Evolutionary conservation across 2,329 filamentous ascomycete genomes (phyloP).

Genomic region (Clonostachys rosea): DNA sequence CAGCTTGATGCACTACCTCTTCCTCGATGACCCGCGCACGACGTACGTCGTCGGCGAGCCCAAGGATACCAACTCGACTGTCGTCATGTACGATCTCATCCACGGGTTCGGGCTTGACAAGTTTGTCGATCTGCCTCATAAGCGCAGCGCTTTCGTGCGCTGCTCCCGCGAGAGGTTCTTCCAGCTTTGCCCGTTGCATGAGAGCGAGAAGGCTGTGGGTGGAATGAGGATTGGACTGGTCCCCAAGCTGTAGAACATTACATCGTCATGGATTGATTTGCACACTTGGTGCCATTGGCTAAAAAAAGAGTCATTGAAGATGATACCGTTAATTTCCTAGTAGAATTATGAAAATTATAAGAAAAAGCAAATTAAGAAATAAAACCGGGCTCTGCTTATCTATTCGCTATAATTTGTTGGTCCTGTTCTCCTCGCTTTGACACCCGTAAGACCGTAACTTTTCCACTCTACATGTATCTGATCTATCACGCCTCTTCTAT

Average conservation of each 20-base stretch:
- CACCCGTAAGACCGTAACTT: no score
- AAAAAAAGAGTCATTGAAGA: no score
- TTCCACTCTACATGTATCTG: no score
- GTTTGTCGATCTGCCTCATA: constrained; percentile 68
- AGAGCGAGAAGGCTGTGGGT: constrained; percentile 50
- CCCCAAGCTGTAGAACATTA: constrained; percentile 41
- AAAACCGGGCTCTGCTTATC: no score
- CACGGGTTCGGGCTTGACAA: constrained; percentile 70
- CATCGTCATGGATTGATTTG: neutral
- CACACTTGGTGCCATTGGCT: neutral
- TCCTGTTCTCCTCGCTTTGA: no score
- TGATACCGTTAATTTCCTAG: neutral
- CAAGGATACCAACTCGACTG: constrained; percentile 63
- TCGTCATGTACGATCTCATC: constrained; percentile 70
- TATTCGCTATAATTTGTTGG: no score
- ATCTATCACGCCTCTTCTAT: neutral
- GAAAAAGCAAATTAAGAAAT: neutral
- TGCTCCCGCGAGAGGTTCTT: constrained; percentile 67
- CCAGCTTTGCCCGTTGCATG: constrained; percentile 56
- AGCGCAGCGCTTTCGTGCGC: constrained; percentile 63
- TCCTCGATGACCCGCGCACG: constrained; percentile 56
- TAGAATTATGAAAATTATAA: neutral
- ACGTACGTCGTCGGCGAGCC: constrained; percentile 63
- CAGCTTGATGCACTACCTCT: constrained; percentile 58
- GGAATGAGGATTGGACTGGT: constrained; percentile 48